Evolutionary conservation across 257 asterid genomes (phyloP), one percentile per base, ranked within the genome.

Genomic region (Nicotiana attenuata): DNA sequence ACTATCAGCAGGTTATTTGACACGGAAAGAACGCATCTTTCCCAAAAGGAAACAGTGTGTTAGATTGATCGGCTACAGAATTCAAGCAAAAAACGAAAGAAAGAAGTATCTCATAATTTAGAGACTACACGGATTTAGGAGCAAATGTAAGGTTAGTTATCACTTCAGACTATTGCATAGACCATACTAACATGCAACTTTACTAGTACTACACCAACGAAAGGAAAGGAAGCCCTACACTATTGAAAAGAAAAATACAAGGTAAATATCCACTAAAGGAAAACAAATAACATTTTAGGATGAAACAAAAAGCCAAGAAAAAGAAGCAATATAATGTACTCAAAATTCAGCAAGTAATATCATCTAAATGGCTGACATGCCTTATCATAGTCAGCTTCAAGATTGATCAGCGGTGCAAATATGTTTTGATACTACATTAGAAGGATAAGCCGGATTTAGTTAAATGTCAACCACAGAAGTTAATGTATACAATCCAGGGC

Each of bases 381-480:
- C 98, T 96, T 96, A 84, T 96, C 99, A 82, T 96, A 96, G 87
- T 96, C 98, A 79, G 99, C 99, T 88, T 96, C 99, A 66, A 96
- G 99, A 91, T 96, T 96, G 90, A 96, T 94, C 76, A 96, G 91
- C 67, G 98, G 99, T 16, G 99, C 99, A 61, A 96, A 96, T 83
- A 96, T 97, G 89, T 96, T 96, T 96, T 96, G 98, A 83, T 96
- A 96, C 99, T 96, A 92, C 79, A 89, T 83, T 75, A 61, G 84
- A 69, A 80, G 67, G 13, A 24, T 24, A 69, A 22, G n/a, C 22
- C 41, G 47, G 16, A 8, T 22, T 73, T 47, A 73, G 59, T 73
- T 47, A 14, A 33, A 24, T 73, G 22, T 73, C 61, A 73, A 22
- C 60, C 61, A 24, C 22, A 73, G 38, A 24, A 47, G 61, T 73